Percentiles rank a stretch among this genome's conserved stretches.
These are phyloP conservation scores for Trametopsis cervina DNA, from an alignment of 768 basidiomycete species.

Conservation along the genomic window DNA sequence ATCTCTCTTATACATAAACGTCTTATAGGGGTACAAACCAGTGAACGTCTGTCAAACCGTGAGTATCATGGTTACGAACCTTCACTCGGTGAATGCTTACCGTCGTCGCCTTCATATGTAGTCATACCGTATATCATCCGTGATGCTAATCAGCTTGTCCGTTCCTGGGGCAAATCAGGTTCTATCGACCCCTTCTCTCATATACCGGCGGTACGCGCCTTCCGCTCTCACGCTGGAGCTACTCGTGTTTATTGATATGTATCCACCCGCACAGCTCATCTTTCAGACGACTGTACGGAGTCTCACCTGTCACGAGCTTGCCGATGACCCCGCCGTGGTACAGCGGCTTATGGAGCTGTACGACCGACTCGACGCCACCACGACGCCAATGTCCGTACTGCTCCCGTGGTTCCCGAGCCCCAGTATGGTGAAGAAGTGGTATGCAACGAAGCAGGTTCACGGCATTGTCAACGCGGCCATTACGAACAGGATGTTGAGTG, in stretches of 20 bases:
- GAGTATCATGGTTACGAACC: slow-evolving; percentile 25
- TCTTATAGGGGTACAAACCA: slow-evolving; percentile 54
- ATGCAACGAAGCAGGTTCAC: slow-evolving; percentile 72
- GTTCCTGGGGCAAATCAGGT: slow-evolving; percentile 58
- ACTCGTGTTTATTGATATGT: neutral
- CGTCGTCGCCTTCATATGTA: slow-evolving; percentile 28
- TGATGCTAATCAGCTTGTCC: slow-evolving; percentile 56
- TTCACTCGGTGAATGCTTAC: slow-evolving; percentile 3
- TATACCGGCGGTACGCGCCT: slow-evolving; percentile 37
- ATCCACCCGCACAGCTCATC: slow-evolving; percentile 32
- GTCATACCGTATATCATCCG: slow-evolving; percentile 61
- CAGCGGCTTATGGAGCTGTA: slow-evolving; percentile 57
- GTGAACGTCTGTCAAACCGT: slow-evolving; percentile 55
- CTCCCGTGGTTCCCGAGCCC: slow-evolving; percentile 73
- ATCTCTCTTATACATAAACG: slow-evolving; percentile 68
- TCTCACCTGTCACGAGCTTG: slow-evolving; percentile 61
- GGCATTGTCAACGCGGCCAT: slow-evolving; percentile 57
- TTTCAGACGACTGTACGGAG: slow-evolving; percentile 71
- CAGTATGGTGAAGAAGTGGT: slow-evolving; percentile 62
- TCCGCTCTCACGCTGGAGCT: slow-evolving; percentile 8
- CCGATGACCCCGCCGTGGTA: slow-evolving; percentile 56
- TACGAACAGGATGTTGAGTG: slow-evolving; percentile 48
- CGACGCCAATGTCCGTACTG: slow-evolving; percentile 66
- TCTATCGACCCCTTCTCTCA: slow-evolving; percentile 66
- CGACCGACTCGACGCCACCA: slow-evolving; percentile 60